These are phyloP conservation scores for Medicago arabica DNA, from an alignment of 306 rosid species.

Conservation along the genomic window DNA sequence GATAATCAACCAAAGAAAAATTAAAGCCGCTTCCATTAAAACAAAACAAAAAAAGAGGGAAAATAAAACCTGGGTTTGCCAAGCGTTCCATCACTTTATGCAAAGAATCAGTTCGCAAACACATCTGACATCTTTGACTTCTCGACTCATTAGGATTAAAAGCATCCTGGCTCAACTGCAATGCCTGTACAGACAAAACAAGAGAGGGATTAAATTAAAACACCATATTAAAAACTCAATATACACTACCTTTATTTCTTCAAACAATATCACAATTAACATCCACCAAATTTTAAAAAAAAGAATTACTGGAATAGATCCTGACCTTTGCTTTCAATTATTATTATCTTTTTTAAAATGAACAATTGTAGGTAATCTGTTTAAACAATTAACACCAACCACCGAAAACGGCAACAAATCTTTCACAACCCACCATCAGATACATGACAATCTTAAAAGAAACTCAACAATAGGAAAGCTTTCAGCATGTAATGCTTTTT, in stretches of 20 bases:
- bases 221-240: conserved; percentile 3
- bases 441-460: background rate
- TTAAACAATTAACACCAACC: background rate
- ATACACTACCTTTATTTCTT: conserved; percentile 6
- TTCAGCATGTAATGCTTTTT: background rate
- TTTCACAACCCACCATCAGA: background rate
- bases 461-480: background rate
- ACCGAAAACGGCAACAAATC: background rate
- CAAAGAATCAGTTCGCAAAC: conserved; percentile 85
- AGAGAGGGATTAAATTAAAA: background rate
- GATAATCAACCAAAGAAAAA: conserved; percentile 4
- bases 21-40: conserved; percentile 9
- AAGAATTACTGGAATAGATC: background rate
- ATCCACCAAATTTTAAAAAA: conserved; percentile 16
- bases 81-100: conserved; percentile 98
- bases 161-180: conserved; percentile 90
- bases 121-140: conserved; percentile 97
- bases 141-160: conserved; percentile 67
- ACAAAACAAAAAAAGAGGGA: background rate
- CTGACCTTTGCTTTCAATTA: background rate
- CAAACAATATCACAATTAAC: conserved; percentile 30
- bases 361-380: background rate
- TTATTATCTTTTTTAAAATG: background rate
- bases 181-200: conserved; percentile 64
- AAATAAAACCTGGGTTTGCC: conserved; percentile 76